These are phyloP conservation scores for Tulasnella sp. DNA, from an alignment of 768 basidiomycete species.

Conservation along the genomic window DNA sequence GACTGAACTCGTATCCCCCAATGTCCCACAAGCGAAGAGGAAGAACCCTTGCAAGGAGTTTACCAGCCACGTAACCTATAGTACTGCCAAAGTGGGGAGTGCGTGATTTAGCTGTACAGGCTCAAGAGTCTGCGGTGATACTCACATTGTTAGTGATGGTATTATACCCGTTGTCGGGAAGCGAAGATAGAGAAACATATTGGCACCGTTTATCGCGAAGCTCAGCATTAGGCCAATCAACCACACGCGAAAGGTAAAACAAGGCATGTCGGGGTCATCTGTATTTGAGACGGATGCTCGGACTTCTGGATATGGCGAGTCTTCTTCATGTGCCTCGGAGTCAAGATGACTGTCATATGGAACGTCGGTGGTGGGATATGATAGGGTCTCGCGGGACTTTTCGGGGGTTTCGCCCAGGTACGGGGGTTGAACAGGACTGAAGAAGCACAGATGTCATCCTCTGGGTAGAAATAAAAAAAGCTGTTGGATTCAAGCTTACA, in stretches of 20 bases:
- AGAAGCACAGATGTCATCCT: too few relatives aligned
- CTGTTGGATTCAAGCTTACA: too few relatives aligned
- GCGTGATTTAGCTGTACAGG: slow-evolving; percentile 39
- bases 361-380: too few relatives aligned
- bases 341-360: slow-evolving; percentile 9
- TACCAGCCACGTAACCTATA: slow-evolving; percentile 89
- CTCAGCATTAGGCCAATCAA: slow-evolving; percentile 50
- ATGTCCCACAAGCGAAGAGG: slow-evolving; percentile 55
- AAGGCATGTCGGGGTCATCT: slow-evolving; percentile 97
- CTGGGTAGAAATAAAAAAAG: too few relatives aligned
- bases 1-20: slow-evolving; percentile 51
- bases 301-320: slow-evolving; percentile 95
- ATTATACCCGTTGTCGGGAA: slow-evolving; percentile 74
- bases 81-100: too few relatives aligned
- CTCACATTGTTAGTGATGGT: slow-evolving; percentile 61
- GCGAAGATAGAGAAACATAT: slow-evolving; percentile 93
- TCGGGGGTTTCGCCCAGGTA: too few relatives aligned
- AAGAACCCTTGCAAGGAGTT: slow-evolving; percentile 66
- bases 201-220: slow-evolving; percentile 57
- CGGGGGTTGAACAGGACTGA: too few relatives aligned
- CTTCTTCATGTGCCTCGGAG: slow-evolving; percentile 48
- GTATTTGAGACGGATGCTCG: slow-evolving; percentile 96
- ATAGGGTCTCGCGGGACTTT: too few relatives aligned
- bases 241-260: slow-evolving; percentile 86
- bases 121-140: neutral